Evolutionary conservation across 78 protist genomes (phyloP).

Genomic region (Corallochytrium limacisporum): DNA sequence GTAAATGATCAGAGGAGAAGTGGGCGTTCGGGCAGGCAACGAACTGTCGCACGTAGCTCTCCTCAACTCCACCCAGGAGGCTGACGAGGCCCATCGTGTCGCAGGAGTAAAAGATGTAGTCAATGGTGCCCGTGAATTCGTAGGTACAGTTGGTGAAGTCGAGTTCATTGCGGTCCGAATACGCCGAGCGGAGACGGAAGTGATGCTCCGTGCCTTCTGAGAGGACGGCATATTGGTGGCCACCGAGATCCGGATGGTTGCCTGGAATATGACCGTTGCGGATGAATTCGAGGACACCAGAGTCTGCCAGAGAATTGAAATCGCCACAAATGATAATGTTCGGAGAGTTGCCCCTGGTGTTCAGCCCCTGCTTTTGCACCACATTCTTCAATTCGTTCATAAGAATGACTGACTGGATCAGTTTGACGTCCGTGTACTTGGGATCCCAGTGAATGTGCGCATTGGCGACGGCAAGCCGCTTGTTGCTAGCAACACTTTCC

Average conservation of each 20-base stretch:
- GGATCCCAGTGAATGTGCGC: constrained; percentile 32
- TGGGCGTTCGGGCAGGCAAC: constrained; percentile 10
- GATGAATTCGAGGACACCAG: constrained; percentile 12
- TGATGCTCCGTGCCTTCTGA: not conserved
- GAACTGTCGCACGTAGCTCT: not conserved
- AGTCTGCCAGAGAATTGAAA: constrained; percentile 24
- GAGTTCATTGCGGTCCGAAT: not conserved
- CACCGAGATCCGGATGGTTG: not conserved
- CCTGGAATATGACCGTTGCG: not conserved
- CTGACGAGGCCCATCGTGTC: not conserved
- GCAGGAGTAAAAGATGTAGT: constrained; percentile 10
- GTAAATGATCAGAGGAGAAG: constrained; percentile 9
- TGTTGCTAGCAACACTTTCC: not conserved
- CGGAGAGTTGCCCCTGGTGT: not conserved
- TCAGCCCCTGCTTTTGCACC: not conserved
- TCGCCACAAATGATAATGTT: constrained; percentile 20
- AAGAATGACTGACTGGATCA: constrained; percentile 12
- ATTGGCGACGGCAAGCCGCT: constrained; percentile 11
- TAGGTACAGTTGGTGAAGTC: constrained; percentile 8
- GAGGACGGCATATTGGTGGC: not conserved
- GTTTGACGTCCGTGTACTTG: constrained; percentile 24
- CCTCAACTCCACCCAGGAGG: not conserved
- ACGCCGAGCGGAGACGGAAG: not conserved
- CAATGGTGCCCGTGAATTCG: constrained; percentile 1
- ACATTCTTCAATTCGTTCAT: not conserved